phyloP scores from a whole-genome alignment of 2,329 filamentous ascomycete species.

The Pseudogymnoascus pannorum region DNA sequence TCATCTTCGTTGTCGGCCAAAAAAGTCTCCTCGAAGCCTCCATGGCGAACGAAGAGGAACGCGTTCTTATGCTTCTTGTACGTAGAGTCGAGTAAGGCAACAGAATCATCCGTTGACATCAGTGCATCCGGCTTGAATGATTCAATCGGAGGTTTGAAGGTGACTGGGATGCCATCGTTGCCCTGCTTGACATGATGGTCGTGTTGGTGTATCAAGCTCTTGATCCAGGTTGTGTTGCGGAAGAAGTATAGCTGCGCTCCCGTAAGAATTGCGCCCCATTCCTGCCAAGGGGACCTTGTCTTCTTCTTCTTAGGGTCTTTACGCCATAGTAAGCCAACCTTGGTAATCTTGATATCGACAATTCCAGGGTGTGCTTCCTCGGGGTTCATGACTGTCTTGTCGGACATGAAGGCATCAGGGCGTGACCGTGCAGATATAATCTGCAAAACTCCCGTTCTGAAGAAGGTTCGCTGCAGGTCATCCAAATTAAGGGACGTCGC shows the following conservation, averaged over 20 bases:
- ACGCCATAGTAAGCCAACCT: slow-evolving; percentile 89
- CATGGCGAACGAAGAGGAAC: slow-evolving; percentile 82
- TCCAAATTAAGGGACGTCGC: slow-evolving; percentile 68
- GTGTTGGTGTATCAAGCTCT: slow-evolving; percentile 81
- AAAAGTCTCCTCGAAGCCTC: slow-evolving; percentile 81
- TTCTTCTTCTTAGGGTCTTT: slow-evolving; percentile 94
- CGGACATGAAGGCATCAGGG: slow-evolving; percentile 90
- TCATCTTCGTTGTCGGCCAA: slow-evolving; percentile 85
- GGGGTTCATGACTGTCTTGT: slow-evolving; percentile 76
- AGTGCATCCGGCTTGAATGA: slow-evolving; percentile 91
- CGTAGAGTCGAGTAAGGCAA: slow-evolving; percentile 74
- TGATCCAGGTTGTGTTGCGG: slow-evolving; percentile 86
- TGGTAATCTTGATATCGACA: slow-evolving; percentile 95
- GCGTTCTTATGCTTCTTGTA: slow-evolving; percentile 97
- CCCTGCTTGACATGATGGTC: slow-evolving; percentile 74
- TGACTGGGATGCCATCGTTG: slow-evolving; percentile 66
- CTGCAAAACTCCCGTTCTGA: slow-evolving; percentile 84
- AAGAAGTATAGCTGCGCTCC: slow-evolving; percentile 98
- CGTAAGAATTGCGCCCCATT: slow-evolving; percentile 95
- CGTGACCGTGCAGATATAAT: slow-evolving; percentile 91
- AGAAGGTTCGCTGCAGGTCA: slow-evolving; percentile 80
- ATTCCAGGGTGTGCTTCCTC: slow-evolving; percentile 83
- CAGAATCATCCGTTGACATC: slow-evolving; percentile 88
- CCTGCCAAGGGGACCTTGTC: slow-evolving; percentile 91
- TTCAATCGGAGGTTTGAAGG: slow-evolving; percentile 83